Evolutionary conservation across 208 protist genomes (phyloP), one percentile per base, ranked within the genome.

Genomic region (Balamuthia mandrillaris): DNA sequence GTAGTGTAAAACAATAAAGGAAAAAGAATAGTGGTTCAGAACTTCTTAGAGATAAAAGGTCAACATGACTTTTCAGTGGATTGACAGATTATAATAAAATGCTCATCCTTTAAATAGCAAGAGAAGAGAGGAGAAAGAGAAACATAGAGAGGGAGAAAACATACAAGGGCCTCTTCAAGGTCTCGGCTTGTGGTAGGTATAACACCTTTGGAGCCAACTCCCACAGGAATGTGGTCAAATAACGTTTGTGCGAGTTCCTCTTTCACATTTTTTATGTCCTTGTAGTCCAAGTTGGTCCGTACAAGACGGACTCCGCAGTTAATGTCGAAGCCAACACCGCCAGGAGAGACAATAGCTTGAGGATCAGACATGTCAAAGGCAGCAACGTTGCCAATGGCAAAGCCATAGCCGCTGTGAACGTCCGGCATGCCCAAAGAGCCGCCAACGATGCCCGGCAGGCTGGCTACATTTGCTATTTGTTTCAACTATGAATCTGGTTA

Each of bases 241-340:
- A 96, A 75, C 2, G 90, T 70, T 81, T 94, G 90, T 24, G 91
- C 88, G 1, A 96, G 87, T 66, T 91, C 7, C 42, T 96, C 93
- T 66, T 94, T 90, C n/a, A 92, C 86, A 2, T 54, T n/a, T 72
- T 88, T 44, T 1, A 96, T 78, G 42, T 96, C 95, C 12, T 90
- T 86, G 41, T 92, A 84, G 16, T 4, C 89, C 2, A 97, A 81
- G 81, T 96, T 95, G 0, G 96, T 97, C 29, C 93, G 66, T 0
- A 97, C 4, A 0, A 97, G 74, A n/a, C 96, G 88, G 10, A 97
- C 95, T 44, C 96, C 96, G 87, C 96, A 97, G 83, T 97, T 97
- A 54, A 97, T 97, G 87, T 97, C 96, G 47, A 52, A 49, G 54
- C 18, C 85, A 56, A 92, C 83, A 35, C 86, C 90, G 44, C 91